Evolutionary conservation across 192 early-diverging fungal genomes (phyloP).

Genomic region (Backusella morwellensis): DNA sequence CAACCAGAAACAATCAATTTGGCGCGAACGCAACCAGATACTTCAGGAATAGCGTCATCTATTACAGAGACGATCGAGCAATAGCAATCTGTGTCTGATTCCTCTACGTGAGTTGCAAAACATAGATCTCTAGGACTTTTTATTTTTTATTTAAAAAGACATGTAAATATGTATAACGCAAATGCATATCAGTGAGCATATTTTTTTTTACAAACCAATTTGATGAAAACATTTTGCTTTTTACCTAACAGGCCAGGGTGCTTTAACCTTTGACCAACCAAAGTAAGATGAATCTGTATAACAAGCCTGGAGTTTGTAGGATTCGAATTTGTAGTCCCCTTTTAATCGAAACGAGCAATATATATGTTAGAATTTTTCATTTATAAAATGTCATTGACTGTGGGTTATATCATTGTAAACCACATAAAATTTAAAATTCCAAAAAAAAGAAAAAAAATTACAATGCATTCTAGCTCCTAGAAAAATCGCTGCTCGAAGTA

Average conservation of each 20-base stretch:
- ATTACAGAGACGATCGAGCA: conserved; percentile 43
- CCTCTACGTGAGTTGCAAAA: conserved; percentile 30
- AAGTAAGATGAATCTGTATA: conserved; percentile 25
- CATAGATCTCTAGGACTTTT: conserved; percentile 45
- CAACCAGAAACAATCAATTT: conserved; percentile 49
- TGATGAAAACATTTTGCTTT: not conserved
- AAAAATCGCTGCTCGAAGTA: conserved; percentile 38
- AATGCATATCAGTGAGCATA: not conserved
- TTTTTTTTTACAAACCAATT: not conserved
- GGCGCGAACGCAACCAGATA: conserved; percentile 47
- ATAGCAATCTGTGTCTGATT: conserved; percentile 22
- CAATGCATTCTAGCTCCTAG: conserved; percentile 48
- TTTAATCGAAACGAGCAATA: not conserved
- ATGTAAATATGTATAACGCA: not conserved
- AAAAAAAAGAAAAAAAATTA: conserved; percentile 22
- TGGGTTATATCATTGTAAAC: not conserved
- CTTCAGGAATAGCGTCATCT: conserved; percentile 45
- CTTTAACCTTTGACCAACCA: conserved; percentile 29
- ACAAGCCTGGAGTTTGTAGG: conserved; percentile 20
- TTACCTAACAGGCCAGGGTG: conserved; percentile 37
- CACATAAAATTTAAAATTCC: not conserved
- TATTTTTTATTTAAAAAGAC: not conserved
- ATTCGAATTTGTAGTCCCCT: conserved; percentile 37
- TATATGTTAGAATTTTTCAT: not conserved
- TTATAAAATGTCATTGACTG: not conserved